Evolutionary conservation across 495 filamentous ascomycete genomes (phyloP).

Genomic region (Podospora fimiseda): DNA sequence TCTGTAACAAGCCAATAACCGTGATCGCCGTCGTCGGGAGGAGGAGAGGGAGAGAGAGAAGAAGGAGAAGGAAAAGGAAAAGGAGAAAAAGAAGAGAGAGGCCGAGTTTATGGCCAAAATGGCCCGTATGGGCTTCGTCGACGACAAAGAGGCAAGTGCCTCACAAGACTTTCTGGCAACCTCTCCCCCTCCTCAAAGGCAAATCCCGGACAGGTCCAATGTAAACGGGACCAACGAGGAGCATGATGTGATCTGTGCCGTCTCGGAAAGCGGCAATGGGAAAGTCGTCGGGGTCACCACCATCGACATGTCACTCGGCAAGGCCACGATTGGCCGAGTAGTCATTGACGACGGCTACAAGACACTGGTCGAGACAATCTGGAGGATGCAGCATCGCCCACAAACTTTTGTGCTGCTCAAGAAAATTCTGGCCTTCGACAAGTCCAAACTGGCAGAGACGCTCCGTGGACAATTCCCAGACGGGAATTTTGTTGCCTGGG

Average conservation of each 20-base stretch:
- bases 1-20: no score
- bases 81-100: no score
- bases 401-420: slow-evolving; percentile 30
- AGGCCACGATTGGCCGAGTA: slow-evolving; percentile 48
- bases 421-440: slow-evolving; percentile 54
- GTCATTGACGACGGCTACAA: slow-evolving; percentile 75
- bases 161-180: not conserved
- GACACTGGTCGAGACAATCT: slow-evolving; percentile 53
- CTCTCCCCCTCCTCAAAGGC: not conserved
- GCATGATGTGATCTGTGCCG: slow-evolving; percentile 71
- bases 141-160: not conserved
- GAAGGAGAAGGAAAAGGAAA: no score
- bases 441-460: slow-evolving; percentile 55
- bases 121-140: not conserved
- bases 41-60: no score
- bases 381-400: slow-evolving; percentile 50
- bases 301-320: slow-evolving; percentile 74
- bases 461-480: slow-evolving; percentile 63
- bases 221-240: not conserved
- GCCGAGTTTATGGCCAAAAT: not conserved
- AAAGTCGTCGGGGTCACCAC: slow-evolving; percentile 80
- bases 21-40: no score
- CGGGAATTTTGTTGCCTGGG: slow-evolving; percentile 54
- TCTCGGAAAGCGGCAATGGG: slow-evolving; percentile 80
- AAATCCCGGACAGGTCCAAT: not conserved